Conservation (phyloP, 2,329 filamentous ascomycete species). For the Clonostachys solani region DNA sequence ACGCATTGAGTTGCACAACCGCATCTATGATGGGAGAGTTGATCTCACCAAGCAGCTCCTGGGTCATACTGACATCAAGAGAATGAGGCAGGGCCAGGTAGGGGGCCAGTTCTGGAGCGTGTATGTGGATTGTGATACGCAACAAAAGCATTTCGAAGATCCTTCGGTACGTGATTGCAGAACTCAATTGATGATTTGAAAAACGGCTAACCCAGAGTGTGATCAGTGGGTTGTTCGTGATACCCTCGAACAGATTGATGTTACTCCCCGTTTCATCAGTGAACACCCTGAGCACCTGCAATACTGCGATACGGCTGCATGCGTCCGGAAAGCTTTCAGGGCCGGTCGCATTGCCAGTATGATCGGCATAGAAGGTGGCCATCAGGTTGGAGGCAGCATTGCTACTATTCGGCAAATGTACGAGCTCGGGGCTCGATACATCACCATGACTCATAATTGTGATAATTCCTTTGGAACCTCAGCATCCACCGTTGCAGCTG, state of each 20-base stretch:
- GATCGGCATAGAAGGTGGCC: conserved; percentile 29
- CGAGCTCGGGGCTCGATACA: conserved; percentile 28
- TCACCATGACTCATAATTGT: conserved; percentile 27
- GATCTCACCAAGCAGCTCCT: conserved; percentile 10
- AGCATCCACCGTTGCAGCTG: conserved; percentile 18
- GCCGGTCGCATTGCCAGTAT: conserved; percentile 25
- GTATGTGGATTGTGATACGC: conserved; percentile 15
- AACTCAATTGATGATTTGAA: neutral
- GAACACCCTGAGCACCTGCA: conserved; percentile 35
- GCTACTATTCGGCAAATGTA: conserved; percentile 25
- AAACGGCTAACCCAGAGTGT: neutral
- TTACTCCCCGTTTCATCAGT: conserved; percentile 18
- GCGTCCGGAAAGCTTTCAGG: conserved; percentile 19
- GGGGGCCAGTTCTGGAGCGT: conserved; percentile 23
- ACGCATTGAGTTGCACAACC: conserved; percentile 19
- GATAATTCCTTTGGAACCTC: conserved; percentile 22
- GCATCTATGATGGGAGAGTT: conserved; percentile 11
- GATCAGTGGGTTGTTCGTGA: conserved; percentile 5
- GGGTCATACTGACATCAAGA: conserved; percentile 16
- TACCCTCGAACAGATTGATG: conserved; percentile 26
- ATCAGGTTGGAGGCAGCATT: conserved; percentile 25
- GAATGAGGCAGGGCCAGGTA: conserved; percentile 18
- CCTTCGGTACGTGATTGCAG: conserved; percentile 8
- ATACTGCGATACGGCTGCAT: conserved; percentile 16
- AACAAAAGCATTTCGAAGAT: conserved; percentile 15